These are phyloP conservation scores for Jacaranda mimosifolia DNA, from an alignment of 257 asterid genomes.

Conservation along the genomic window DNA sequence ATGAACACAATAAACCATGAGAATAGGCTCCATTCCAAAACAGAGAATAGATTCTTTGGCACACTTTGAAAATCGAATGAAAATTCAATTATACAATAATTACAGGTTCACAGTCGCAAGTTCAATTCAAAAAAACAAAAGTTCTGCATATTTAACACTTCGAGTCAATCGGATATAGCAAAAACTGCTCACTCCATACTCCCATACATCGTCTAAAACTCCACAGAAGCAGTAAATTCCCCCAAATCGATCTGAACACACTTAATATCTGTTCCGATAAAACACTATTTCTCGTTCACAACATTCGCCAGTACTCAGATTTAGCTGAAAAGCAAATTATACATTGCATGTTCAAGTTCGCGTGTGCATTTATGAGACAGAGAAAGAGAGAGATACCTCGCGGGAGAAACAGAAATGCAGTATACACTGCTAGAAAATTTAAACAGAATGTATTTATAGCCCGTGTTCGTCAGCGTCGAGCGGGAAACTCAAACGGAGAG, in stretches of 20 bases:
- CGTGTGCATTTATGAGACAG: constrained; percentile 4
- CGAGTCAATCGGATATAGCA: neutral
- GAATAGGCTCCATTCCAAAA: neutral
- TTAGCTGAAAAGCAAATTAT: constrained; percentile 20
- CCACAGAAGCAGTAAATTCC: constrained; percentile 13
- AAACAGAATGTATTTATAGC: constrained; percentile 17
- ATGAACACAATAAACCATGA: neutral
- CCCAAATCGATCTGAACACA: neutral
- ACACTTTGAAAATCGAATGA: neutral
- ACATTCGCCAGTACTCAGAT: neutral
- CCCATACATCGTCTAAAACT: constrained; percentile 17
- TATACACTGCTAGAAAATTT: neutral
- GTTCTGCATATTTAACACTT: no score
- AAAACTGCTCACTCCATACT: constrained; percentile 4
- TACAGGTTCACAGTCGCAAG: neutral
- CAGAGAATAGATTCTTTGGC: neutral
- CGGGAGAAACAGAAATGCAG: neutral
- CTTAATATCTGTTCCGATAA: neutral
- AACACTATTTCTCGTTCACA: neutral
- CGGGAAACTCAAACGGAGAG: neutral
- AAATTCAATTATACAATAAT: neutral
- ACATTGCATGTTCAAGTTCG: neutral
- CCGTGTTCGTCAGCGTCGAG: neutral
- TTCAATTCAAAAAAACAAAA: constrained; percentile 1
- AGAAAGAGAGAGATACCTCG: constrained; percentile 15